phyloP scores from a whole-genome alignment of 1,284 basidiomycete species.

The Ustilago curta region DNA sequence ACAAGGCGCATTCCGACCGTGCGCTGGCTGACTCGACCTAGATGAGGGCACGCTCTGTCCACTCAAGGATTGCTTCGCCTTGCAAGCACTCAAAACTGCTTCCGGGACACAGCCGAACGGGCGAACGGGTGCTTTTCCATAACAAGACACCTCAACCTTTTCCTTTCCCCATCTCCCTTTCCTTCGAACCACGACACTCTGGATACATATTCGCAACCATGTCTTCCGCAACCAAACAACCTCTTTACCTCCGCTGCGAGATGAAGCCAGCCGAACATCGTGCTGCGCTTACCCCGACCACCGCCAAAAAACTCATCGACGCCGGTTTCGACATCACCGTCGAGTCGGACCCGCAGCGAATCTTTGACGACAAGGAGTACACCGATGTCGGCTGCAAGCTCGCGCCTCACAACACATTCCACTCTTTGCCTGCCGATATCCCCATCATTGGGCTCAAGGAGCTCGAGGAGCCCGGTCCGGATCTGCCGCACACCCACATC shows the following conservation, averaged over 20 bases:
- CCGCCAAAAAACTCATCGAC: slow-evolving; percentile 88
- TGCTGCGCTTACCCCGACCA: slow-evolving; percentile 91
- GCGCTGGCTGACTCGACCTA: slow-evolving; percentile 32
- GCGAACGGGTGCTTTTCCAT: slow-evolving; percentile 8
- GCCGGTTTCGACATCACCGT: slow-evolving; percentile 91
- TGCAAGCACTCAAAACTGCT: not conserved
- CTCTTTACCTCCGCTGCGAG: slow-evolving; percentile 67
- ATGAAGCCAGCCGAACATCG: slow-evolving; percentile 77
- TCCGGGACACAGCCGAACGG: slow-evolving; percentile 22
- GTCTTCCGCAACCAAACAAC: slow-evolving; percentile 46
- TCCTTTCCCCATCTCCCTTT: not conserved
- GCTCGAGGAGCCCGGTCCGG: slow-evolving; percentile 74
- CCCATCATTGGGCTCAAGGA: slow-evolving; percentile 98
- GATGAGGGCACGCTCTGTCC: too few relatives aligned
- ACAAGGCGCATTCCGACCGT: slow-evolving; percentile 9
- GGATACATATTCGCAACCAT: slow-evolving; percentile 5
- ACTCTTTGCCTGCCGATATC: slow-evolving; percentile 78
- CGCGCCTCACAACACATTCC: slow-evolving; percentile 90
- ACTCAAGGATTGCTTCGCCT: not conserved
- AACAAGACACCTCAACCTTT: not conserved
- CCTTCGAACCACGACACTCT: slow-evolving; percentile 1
- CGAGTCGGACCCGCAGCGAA: slow-evolving; percentile 92
- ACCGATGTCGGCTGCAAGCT: slow-evolving; percentile 82
- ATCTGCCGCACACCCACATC: slow-evolving; percentile 81
- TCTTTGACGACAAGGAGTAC: slow-evolving; percentile 92